phyloP scores from a whole-genome alignment of 2,329 filamentous ascomycete species.

The Pestalotiopsis sp. region DNA sequence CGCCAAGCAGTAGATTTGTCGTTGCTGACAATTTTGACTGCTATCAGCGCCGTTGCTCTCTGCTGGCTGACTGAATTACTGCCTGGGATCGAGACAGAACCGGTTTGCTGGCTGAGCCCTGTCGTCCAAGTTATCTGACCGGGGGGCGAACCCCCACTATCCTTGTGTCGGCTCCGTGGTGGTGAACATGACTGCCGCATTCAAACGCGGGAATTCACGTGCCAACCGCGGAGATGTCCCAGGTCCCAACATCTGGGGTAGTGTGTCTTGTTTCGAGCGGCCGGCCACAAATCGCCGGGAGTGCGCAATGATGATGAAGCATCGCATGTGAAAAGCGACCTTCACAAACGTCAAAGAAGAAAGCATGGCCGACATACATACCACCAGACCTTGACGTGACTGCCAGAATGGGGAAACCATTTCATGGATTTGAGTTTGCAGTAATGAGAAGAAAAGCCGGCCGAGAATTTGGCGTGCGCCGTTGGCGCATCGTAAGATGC shows the following conservation, averaged over 20 bases:
- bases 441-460: not conserved
- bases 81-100: not conserved
- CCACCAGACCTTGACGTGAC: not conserved
- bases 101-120: not conserved
- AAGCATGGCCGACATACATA: not conserved
- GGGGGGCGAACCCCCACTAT: slow-evolving; percentile 6
- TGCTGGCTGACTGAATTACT: not conserved
- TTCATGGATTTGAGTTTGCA: not conserved
- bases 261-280: not conserved
- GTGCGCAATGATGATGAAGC: not conserved
- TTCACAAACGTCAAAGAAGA: not conserved
- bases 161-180: not conserved
- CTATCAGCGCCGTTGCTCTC: not conserved
- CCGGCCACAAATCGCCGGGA: not conserved
- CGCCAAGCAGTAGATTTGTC: not conserved
- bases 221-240: not conserved
- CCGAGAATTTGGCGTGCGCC: not conserved
- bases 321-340: not conserved
- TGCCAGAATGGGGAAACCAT: not conserved
- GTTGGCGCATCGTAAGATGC: slow-evolving; percentile 7
- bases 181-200: not conserved
- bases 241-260: not conserved
- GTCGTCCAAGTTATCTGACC: not conserved
- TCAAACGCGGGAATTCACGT: slow-evolving; percentile 6
- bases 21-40: not conserved